Conservation (phyloP, 148 eudicot species). For the Fallopia convolvulus region DNA sequence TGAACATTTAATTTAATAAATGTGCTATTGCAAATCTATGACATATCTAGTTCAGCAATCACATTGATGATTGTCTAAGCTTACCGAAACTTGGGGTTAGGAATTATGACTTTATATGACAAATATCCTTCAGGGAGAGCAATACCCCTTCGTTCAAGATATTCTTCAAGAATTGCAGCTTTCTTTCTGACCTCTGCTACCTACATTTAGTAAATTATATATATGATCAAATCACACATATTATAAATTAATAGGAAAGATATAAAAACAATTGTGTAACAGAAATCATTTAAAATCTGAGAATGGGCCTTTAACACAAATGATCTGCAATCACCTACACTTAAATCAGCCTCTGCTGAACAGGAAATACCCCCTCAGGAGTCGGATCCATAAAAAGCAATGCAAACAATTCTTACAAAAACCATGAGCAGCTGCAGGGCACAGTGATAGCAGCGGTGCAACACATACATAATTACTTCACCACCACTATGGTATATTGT, state of each 20-base stretch:
- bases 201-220: slow-evolving; percentile 19
- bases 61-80: slow-evolving; percentile 7
- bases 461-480: background rate
- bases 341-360: background rate
- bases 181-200: slow-evolving; percentile 55
- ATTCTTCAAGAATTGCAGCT: slow-evolving; percentile 58
- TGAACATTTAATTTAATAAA: background rate
- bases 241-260: background rate
- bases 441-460: background rate
- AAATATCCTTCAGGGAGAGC: slow-evolving; percentile 72
- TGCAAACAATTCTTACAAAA: background rate
- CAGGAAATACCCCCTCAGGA: background rate
- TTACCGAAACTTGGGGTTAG: slow-evolving; percentile 76
- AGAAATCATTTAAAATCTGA: background rate
- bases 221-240: background rate
- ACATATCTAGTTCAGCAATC: background rate
- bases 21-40: background rate
- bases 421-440: background rate
- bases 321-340: background rate
- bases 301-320: background rate
- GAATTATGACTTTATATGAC: slow-evolving; percentile 65
- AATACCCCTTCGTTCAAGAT: slow-evolving; percentile 87
- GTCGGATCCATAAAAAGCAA: background rate
- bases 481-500: background rate
- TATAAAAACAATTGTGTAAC: background rate